Conservation (phyloP, 1,284 basidiomycete species). For the Trametes polyzona region DNA sequence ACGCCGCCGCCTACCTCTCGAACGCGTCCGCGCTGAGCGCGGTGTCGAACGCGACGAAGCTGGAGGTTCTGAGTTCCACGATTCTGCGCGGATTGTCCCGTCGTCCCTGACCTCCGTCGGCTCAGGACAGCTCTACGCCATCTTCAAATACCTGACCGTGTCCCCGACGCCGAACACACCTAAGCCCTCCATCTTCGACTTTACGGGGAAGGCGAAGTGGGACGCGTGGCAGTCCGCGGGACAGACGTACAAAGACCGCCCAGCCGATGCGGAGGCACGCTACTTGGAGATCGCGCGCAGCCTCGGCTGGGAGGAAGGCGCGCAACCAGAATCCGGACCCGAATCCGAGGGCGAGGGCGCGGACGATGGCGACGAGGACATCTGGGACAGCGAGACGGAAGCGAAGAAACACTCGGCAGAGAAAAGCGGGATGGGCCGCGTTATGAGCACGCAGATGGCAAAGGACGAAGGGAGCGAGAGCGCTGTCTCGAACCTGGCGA, state of each 20-base stretch:
- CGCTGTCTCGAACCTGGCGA: slow-evolving; percentile 67
- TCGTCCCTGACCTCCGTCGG: slow-evolving; percentile 33
- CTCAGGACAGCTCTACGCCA: slow-evolving; percentile 75
- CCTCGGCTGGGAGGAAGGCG: slow-evolving; percentile 67
- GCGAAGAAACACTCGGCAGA: slow-evolving; percentile 30
- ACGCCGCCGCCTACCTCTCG: slow-evolving; percentile 69
- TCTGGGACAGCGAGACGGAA: slow-evolving; percentile 29
- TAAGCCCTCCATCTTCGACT: slow-evolving; percentile 82
- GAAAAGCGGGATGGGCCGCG: slow-evolving; percentile 57
- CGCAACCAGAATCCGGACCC: slow-evolving; percentile 11
- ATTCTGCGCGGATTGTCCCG: slow-evolving; percentile 22
- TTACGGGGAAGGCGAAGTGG: slow-evolving; percentile 84
- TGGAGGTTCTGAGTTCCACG: slow-evolving; percentile 64
- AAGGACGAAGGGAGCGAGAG: slow-evolving; percentile 42
- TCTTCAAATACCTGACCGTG: slow-evolving; percentile 80
- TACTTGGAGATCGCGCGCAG: slow-evolving; percentile 74
- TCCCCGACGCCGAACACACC: slow-evolving; percentile 55
- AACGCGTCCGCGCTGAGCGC: slow-evolving; percentile 53
- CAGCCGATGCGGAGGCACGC: slow-evolving; percentile 53
- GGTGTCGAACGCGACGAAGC: slow-evolving; percentile 62
- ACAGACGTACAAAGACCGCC: slow-evolving; percentile 49
- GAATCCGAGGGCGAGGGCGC: background rate
- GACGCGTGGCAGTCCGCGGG: slow-evolving; percentile 77
- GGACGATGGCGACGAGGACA: slow-evolving; percentile 31
- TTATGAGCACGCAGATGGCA: slow-evolving; percentile 64